Percentiles rank a stretch among this genome's conserved stretches.
Conservation (phyloP, 78 protist species). For the Dictyostelium capitatum region DNA sequence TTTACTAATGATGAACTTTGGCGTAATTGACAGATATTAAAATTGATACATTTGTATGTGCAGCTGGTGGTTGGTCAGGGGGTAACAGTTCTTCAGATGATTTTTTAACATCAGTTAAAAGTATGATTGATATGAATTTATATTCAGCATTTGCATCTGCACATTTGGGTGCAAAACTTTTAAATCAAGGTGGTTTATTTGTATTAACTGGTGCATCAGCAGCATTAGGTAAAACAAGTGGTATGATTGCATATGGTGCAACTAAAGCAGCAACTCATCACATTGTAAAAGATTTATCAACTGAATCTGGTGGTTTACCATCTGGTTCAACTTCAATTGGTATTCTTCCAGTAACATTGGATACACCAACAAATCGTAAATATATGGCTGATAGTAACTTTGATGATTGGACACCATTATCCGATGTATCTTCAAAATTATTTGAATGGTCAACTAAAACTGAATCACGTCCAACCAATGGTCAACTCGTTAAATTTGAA, state of each 20-base stretch:
- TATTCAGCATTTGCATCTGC: conserved; percentile 81
- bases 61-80: conserved; percentile 91
- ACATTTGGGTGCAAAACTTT: conserved; percentile 44
- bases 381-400: conserved; percentile 92
- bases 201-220: conserved; percentile 88
- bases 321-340: conserved; percentile 40
- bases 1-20: not conserved
- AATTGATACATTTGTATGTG: conserved; percentile 86
- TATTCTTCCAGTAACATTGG: conserved; percentile 87
- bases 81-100: conserved; percentile 45
- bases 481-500: conserved; percentile 36
- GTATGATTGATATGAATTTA: conserved; percentile 77
- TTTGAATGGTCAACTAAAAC: conserved; percentile 69
- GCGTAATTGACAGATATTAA: conserved; percentile 3
- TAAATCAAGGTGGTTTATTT: conserved; percentile 74
- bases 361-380: conserved; percentile 93
- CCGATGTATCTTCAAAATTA: conserved; percentile 63
- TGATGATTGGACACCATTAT: conserved; percentile 92
- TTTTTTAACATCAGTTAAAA: conserved; percentile 58
- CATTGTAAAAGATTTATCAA: conserved; percentile 79
- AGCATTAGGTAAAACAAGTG: conserved; percentile 74
- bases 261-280: conserved; percentile 91
- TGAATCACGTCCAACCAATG: conserved; percentile 52
- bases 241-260: conserved; percentile 91
- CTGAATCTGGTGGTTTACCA: conserved; percentile 77